Conservation (phyloP, 805 yeast species). For the Novakomyces olei region DNA sequence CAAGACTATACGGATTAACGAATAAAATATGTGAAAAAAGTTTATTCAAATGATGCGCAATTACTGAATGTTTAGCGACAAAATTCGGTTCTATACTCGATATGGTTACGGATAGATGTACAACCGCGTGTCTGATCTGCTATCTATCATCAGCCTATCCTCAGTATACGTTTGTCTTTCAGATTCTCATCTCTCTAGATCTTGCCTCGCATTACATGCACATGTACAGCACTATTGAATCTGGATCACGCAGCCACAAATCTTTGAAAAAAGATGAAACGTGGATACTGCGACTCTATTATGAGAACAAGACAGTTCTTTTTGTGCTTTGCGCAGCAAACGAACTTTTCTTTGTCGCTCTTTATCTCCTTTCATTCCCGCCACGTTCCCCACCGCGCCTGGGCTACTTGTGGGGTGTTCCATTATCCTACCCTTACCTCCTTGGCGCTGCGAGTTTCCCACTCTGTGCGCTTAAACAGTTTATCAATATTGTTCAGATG, state of each 20-base stretch:
- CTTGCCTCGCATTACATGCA: constrained; percentile 93
- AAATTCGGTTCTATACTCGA: constrained; percentile 90
- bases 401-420: constrained; percentile 15
- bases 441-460: constrained; percentile 48
- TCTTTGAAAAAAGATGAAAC: constrained; percentile 48
- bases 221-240: constrained; percentile 78
- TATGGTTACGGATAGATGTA: constrained; percentile 96
- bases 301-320: constrained; percentile 61
- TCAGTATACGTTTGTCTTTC: constrained; percentile 45
- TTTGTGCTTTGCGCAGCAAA: constrained; percentile 82
- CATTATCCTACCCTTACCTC: constrained; percentile 37
- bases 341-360: constrained; percentile 77
- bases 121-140: constrained; percentile 82
- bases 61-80: too few relatives aligned
- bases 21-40: too few relatives aligned
- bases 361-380: constrained; percentile 55
- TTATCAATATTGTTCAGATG: constrained; percentile 73
- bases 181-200: constrained; percentile 52
- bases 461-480: constrained; percentile 73
- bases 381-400: constrained; percentile 21
- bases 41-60: too few relatives aligned
- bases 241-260: constrained; percentile 70
- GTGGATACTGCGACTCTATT: constrained; percentile 59
- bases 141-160: constrained; percentile 69
- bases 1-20: too few relatives aligned